phyloP scores from a whole-genome alignment of 1,139 yeast genomes.

The Pichia sp. region DNA sequence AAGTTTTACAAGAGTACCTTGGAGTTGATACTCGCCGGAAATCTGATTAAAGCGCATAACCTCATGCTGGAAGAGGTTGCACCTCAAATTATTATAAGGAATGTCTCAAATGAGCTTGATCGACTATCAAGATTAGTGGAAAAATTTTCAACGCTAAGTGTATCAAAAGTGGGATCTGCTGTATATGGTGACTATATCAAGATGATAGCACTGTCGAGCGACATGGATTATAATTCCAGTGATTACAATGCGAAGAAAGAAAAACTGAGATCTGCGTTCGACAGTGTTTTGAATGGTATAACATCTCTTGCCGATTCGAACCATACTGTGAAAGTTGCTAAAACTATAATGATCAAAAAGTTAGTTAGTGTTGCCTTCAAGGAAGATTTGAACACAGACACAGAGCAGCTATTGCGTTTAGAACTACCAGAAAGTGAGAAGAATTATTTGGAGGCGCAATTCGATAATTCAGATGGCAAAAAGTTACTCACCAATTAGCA shows the following conservation, averaged over 20 bases:
- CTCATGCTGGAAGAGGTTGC: conserved; percentile 57
- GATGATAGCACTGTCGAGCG: conserved; percentile 23
- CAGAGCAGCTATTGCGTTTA: conserved; percentile 18
- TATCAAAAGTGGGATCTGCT: conserved; percentile 62
- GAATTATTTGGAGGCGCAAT: conserved; percentile 35
- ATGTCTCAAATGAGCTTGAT: conserved; percentile 32
- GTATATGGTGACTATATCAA: conserved; percentile 47
- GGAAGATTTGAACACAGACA: conserved; percentile 19
- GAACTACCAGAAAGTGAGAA: conserved; percentile 45
- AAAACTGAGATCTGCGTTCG: background rate
- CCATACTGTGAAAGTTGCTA: conserved; percentile 16
- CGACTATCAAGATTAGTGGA: conserved; percentile 40
- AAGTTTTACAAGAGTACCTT: conserved; percentile 58
- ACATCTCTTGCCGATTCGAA: conserved; percentile 7
- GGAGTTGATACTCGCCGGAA: conserved; percentile 57
- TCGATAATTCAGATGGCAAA: conserved; percentile 5
- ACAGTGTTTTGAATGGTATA: conserved; percentile 7
- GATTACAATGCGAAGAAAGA: conserved; percentile 2
- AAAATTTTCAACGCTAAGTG: conserved; percentile 44
- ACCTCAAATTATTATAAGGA: conserved; percentile 56
- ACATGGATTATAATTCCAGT: conserved; percentile 2
- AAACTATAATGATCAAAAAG: conserved; percentile 47
- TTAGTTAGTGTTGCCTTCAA: conserved; percentile 36
- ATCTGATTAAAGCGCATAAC: conserved; percentile 61
- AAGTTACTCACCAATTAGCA: conserved; percentile 6